Base-by-base conservation (phyloP, 2,329 filamentous ascomycete genomes). In the Akanthomyces uredinophilus region DNA sequence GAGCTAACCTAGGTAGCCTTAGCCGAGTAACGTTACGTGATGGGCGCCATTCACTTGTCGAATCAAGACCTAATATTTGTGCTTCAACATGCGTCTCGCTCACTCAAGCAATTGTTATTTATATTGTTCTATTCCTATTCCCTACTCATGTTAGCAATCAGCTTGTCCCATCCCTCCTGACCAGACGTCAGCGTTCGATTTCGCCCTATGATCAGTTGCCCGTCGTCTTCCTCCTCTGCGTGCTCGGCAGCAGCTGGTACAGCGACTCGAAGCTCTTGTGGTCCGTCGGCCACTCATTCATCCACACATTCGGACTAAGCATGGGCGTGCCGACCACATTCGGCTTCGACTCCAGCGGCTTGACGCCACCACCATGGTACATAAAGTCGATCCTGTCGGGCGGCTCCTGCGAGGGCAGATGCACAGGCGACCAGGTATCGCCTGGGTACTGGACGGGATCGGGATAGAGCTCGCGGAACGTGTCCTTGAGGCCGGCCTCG, bases 201-300 rank as follows among this genome's bases (percentile, higher is more conserved):
- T 11, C 32, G 32, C 32, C 35, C 35, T n/a, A 47, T n/a, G n/a
- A 22, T 20, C 18, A 16, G 8, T 43, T 32, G 24, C 22, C 24
- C 22, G n/a, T 4, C 7, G 7, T 16, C 35, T 46, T 60, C 13
- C 10, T 39, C 11, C 57, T 41, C 41, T 60, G 39, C 27, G 57
- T 49, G 16, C 57, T 60, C 50, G 57, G 57, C 29, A 52, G 51
- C 44, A 71, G 54, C 20, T 65, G 66, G 56, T 72, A 75, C 41
- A 65, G 69, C 1, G 73, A 69, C 65, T 72, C 61, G 8, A 75
- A 72, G 13, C 70, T 69, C n/a, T 70, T 70, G 59, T 78, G 76
- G 65, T 78, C 76, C 8, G 74, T 73, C 14, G 75, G 73, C 76
- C 76, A 78, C 66, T 78, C 74, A 20, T 78, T 78, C 10, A 75